Percentiles rank a stretch among this genome's conserved stretches.
Conservation (phyloP, 2,329 filamentous ascomycete species). For the Colletotrichum plurivorum region DNA sequence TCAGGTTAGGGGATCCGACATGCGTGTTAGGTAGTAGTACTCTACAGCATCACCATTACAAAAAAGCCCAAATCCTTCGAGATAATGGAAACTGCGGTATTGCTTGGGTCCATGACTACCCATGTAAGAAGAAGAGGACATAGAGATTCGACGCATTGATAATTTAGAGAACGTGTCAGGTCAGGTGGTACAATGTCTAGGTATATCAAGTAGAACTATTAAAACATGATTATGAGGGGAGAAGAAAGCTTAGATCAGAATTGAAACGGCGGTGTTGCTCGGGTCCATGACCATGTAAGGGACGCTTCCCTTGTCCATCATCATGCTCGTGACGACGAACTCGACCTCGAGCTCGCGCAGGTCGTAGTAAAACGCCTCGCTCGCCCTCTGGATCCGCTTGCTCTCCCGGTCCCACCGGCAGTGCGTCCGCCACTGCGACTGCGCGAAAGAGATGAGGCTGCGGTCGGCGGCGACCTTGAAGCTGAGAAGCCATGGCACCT, state of each 20-base stretch:
- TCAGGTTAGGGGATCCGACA: too few species aligned
- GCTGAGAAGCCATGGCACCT: slow-evolving; percentile 61
- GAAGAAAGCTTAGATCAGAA: slow-evolving; percentile 37
- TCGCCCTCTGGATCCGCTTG: slow-evolving; percentile 44
- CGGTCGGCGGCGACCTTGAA: slow-evolving; percentile 57
- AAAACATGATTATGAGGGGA: too few species aligned
- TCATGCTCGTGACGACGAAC: slow-evolving; percentile 49
- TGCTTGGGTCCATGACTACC: too few species aligned
- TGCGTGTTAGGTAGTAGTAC: too few species aligned
- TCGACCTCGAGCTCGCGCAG: slow-evolving; percentile 46
- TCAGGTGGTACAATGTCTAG: neutral
- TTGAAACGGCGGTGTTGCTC: slow-evolving; percentile 53
- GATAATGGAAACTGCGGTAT: too few species aligned
- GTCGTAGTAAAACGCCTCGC: slow-evolving; percentile 47
- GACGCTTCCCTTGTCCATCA: slow-evolving; percentile 51
- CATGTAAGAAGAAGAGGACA: too few species aligned
- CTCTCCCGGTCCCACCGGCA: slow-evolving; percentile 43
- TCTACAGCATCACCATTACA: too few species aligned
- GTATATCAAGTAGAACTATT: neutral
- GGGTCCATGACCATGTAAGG: slow-evolving; percentile 58
- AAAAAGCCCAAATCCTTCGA: too few species aligned
- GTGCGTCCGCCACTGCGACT: slow-evolving; percentile 52
- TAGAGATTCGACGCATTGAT: too few species aligned
- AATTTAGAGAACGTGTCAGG: too few species aligned
- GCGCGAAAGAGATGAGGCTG: slow-evolving; percentile 57